Base-by-base conservation (phyloP, 1,139 yeast species). In the Pichia norvegensis region DNA sequence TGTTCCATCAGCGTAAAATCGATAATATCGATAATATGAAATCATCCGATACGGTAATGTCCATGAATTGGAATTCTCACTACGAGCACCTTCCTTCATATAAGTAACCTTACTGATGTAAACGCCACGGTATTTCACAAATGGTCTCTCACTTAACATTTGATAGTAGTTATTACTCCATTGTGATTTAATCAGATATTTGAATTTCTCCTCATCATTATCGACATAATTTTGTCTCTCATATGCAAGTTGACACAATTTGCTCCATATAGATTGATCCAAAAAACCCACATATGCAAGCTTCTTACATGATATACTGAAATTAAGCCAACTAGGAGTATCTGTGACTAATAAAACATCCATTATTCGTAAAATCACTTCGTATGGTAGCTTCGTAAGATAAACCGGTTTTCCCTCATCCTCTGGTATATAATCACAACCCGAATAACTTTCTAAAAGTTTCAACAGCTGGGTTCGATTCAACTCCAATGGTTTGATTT, bases 81-180 rank as follows among this genome's bases (percentile, higher is more conserved):
- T 74, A 45, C 78, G 72, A 1, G 84, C 79, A 43, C 97, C 95
- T 58, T 85, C 85, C 49, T 95, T 74, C 54, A 85, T 75, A 63
- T 87, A 90, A 52, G 85, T 84, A 45, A 92, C 84, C 13, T 84
- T 85, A 56, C 95, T 81, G 29, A 92, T 85, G 59, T 90, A 92
- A 35, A 88, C 74, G 1, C 98, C 98, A 43, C 78, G 69, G 61
- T 78, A 86, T 57, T 90, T 82, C 21, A 90, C 57, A 55, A 82
- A 82, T 0, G 97, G 96, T 33, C 85, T 63, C 38, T 72, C 64
- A 20, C 60, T 51, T 41, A 67, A 57, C 87, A 82, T 81, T 19
- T 60, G 52, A 44, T 68, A 69, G 79, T 83, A 79, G 33, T 80
- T 68, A 45, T 67, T 64, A 41, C 69, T 69, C 49, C 64, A 52